Evolutionary conservation across 1,139 yeast genomes (phyloP), one percentile per base, ranked within the genome.

Genomic region (Protomyces lactucae-debilis): DNA sequence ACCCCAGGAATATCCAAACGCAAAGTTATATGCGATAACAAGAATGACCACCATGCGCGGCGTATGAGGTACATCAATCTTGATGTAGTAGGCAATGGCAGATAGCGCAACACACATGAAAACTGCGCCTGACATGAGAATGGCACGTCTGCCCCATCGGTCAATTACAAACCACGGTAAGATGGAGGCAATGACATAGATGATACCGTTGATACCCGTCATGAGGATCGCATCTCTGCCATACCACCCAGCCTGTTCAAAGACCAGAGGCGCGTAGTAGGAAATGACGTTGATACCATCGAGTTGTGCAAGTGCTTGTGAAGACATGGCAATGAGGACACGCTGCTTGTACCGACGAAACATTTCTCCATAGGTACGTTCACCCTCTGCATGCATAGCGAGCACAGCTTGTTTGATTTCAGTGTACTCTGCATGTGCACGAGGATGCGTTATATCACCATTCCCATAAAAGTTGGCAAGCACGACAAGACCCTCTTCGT

Each of bases 111-210:
- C 60, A 1, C 89, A 90, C 97, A 92, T 92, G 46, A 86, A 76
- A 1, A 86, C 73, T 0, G 96, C 87, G 18, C 97, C 97, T 3
- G 86, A 79, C 67, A 90, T 76, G 40, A 91, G 78, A 67, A 92
- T 82, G 12, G 93, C 92, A 68, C 91, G 85, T 70, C 97, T 81
- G 2, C 97, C 97, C 96, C 96, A 89, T 57, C 81, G 78, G 73
- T 91, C 98, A 36, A 91, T 93, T 52, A 90, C 78, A 73, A 85
- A 86, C 97, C 97, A 91, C 0, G 97, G 96, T 2, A 96, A 93
- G 45, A 92, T 78, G 0, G 97, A 89, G 55, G 92, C 83, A 6
- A 81, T 70, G 14, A 90, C 82, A 74, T 91, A 92, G 55, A 91
- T 81, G 21, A 91, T 72, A 2, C 91, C 83, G 73, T 91, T 92